phyloP scores from a whole-genome alignment of 2,329 filamentous ascomycete genomes.

The Colletotrichum simmondsii region DNA sequence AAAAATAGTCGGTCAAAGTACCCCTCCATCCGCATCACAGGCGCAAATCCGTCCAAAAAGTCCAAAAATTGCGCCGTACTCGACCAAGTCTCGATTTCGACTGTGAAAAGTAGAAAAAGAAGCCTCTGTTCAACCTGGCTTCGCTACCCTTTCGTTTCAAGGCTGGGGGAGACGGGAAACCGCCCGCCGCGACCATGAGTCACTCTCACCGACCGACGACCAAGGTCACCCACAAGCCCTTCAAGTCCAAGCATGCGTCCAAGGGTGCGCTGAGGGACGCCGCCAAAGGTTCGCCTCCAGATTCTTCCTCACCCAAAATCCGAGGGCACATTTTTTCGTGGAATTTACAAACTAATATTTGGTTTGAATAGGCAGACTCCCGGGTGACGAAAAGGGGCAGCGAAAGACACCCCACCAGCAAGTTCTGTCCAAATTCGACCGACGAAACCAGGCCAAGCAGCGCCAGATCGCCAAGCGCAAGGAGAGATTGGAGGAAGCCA shows the following conservation, averaged over 20 bases:
- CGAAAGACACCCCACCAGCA: slow-evolving; percentile 95
- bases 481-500: slow-evolving; percentile 82
- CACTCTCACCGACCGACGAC: slow-evolving; percentile 95
- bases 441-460: slow-evolving; percentile 94
- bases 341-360: neutral
- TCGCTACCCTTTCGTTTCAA: slow-evolving; percentile 90
- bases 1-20: slow-evolving; percentile 10
- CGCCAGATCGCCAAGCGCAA: slow-evolving; percentile 84
- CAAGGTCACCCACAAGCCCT: slow-evolving; percentile 87
- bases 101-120: slow-evolving; percentile 12
- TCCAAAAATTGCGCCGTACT: slow-evolving; percentile 9
- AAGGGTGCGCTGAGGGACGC: slow-evolving; percentile 88
- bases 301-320: neutral
- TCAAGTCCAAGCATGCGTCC: slow-evolving; percentile 91
- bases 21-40: slow-evolving; percentile 18
- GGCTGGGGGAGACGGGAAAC: slow-evolving; percentile 77
- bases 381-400: slow-evolving; percentile 72
- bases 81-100: neutral
- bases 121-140: slow-evolving; percentile 62
- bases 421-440: slow-evolving; percentile 96
- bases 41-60: slow-evolving; percentile 14
- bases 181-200: slow-evolving; percentile 75
- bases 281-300: slow-evolving; percentile 74
- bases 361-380: slow-evolving; percentile 75
- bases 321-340: neutral